Evolutionary conservation across 2,329 filamentous ascomycete species (phyloP).

Genomic region (Colletotrichum noveboracense): DNA sequence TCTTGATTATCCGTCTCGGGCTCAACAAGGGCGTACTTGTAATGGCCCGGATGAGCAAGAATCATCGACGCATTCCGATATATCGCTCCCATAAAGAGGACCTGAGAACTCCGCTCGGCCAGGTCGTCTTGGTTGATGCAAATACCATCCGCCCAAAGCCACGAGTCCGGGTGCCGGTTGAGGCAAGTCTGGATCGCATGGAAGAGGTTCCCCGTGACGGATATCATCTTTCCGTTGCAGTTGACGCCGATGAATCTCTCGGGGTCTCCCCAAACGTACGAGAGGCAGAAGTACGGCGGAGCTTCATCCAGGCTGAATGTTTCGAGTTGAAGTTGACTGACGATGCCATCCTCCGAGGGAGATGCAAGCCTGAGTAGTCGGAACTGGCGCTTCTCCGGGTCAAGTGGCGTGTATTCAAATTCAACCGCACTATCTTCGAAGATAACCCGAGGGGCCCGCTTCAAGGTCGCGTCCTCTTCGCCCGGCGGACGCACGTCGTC

Average conservation of each 20-base stretch:
- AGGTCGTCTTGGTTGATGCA: conserved; percentile 8
- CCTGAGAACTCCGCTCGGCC: neutral
- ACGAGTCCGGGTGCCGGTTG: neutral
- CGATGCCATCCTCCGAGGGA: neutral
- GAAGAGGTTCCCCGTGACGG: neutral
- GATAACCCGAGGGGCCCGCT: neutral
- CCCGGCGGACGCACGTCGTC: neutral
- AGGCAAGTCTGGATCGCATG: neutral
- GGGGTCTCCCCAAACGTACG: conserved; percentile 5
- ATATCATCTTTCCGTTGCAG: neutral
- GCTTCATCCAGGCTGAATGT: neutral
- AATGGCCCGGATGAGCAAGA: neutral
- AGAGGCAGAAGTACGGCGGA: neutral
- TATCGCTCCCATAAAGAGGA: neutral
- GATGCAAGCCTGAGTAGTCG: neutral
- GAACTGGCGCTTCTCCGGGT: neutral
- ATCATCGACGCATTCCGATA: neutral
- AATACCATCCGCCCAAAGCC: conserved; percentile 11
- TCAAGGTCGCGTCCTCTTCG: neutral
- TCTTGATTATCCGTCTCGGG: neutral
- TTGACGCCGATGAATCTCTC: neutral
- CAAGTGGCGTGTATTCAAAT: neutral
- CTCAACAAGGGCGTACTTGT: neutral
- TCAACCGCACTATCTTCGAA: neutral
- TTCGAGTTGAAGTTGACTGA: neutral